These are phyloP conservation scores for Epichloe gansuensis DNA, from an alignment of 2,329 filamentous ascomycete species.

Conservation along the genomic window DNA sequence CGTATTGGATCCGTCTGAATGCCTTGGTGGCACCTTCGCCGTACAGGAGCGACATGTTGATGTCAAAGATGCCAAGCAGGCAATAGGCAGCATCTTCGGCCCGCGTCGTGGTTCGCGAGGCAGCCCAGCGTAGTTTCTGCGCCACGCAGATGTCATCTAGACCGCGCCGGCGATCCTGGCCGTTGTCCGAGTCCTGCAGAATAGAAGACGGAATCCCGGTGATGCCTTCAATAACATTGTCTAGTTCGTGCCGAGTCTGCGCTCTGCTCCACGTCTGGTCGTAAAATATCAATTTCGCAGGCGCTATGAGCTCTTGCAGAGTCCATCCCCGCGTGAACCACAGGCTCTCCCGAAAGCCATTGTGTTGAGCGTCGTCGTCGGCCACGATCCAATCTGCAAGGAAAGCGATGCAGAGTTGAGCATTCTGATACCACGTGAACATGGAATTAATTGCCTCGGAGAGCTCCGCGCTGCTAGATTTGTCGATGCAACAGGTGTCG, in stretches of 20 bases:
- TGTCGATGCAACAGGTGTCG: constrained; percentile 4
- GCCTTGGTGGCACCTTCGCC: constrained; percentile 19
- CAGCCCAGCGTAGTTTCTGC: constrained; percentile 20
- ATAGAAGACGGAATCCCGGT: constrained; percentile 12
- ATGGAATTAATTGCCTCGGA: not conserved
- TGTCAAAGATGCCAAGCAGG: constrained; percentile 20
- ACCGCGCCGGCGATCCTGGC: not conserved
- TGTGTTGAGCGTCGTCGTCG: not conserved
- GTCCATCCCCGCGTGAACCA: constrained; percentile 8
- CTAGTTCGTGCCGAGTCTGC: constrained; percentile 10
- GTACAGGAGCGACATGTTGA: constrained; percentile 23
- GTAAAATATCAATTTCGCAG: constrained; percentile 15
- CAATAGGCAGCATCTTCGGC: constrained; percentile 21
- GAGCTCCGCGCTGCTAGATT: constrained; percentile 5
- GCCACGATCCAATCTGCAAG: constrained; percentile 5
- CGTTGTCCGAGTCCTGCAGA: constrained; percentile 7
- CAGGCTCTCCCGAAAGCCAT: constrained; percentile 5
- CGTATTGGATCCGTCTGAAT: constrained; percentile 12
- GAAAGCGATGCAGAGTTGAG: constrained; percentile 11
- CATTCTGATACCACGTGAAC: constrained; percentile 10
- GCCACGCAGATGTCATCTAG: constrained; percentile 12
- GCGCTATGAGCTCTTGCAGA: constrained; percentile 12
- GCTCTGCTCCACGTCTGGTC: constrained; percentile 11
- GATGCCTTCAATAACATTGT: constrained; percentile 11
- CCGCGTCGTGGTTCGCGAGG: constrained; percentile 16